Evolutionary conservation across 371 early-diverging fungal genomes (phyloP), one percentile per base, ranked within the genome.

Genomic region (Syncephalastrum contaminatum): DNA sequence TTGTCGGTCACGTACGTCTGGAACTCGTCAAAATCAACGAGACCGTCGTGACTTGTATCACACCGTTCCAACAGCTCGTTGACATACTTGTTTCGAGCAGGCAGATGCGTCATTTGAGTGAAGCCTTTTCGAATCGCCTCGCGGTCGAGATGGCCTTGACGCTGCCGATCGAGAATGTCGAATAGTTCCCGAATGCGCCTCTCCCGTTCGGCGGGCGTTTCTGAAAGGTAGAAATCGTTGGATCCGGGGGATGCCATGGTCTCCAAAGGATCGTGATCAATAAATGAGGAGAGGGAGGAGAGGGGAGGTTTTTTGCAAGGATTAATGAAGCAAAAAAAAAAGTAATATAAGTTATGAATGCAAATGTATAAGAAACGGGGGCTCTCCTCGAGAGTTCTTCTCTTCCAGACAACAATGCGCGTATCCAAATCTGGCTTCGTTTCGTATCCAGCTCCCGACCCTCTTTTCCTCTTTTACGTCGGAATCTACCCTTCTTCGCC

Each of bases 11-110:
- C 81, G 68, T 86, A 88, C 16, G 74, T 55, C 54, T 81, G 78
- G 58, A 88, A 88, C 55, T 88, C 88, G 14, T 79, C 70, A 60
- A 82, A 86, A 39, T 71, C 73, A 15, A 88, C 73, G 3, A 72
- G 51, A 1, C 87, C 84, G 62, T 83, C 80, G 43, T 72, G 61
- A 13, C 72, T 71, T 24, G 77, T 71, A 57, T 87, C 85, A 50
- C 79, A 81, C 6, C 66, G 66, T 51, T 60, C 64, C 19, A 85
- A 59, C n/a, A 86, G 67, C 54, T 85, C 85, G 42, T 69, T 62
- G 8, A 75, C 76, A 53, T 70, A 80, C 42, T 69, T 72, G 10
- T 58, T 64, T 20, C 68, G 65, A 41, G 74, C 67, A 24, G 73
- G 73, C 39, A 73, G 49, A 49, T 75, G 70, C 3, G 68, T 69